phyloP scores from a whole-genome alignment of 805 yeast genomes.

The Saturnispora sanitii region DNA sequence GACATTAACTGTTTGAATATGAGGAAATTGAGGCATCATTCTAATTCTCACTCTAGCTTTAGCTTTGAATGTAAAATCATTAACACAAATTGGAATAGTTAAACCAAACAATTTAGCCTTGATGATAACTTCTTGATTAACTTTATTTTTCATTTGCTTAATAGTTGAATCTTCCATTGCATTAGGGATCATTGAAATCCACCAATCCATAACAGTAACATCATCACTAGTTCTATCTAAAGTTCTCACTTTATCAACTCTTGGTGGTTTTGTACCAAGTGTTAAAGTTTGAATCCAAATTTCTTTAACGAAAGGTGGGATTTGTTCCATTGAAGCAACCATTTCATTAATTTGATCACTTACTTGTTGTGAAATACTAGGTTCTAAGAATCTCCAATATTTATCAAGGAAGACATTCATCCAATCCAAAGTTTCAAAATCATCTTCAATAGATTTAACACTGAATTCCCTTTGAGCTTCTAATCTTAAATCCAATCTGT shows the following conservation, averaged over 20 bases:
- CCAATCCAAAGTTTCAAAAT: conserved; percentile 95
- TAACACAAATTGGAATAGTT: conserved; percentile 68
- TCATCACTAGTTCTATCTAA: conserved; percentile 84
- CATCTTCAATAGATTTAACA: conserved; percentile 71
- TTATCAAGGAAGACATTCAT: conserved; percentile 78
- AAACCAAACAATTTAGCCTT: conserved; percentile 78
- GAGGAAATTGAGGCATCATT: conserved; percentile 88
- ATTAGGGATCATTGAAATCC: conserved; percentile 85
- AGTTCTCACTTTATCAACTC: conserved; percentile 84
- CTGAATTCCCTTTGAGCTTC: conserved; percentile 81
- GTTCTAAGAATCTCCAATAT: conserved; percentile 88
- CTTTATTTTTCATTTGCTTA: conserved; percentile 75
- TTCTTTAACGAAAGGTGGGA: conserved; percentile 75
- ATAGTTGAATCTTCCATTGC: conserved; percentile 73
- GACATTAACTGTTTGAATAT: conserved; percentile 81
- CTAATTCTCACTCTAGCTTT: conserved; percentile 72
- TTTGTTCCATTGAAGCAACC: conserved; percentile 55
- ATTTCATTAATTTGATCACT: conserved; percentile 79
- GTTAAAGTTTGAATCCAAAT: conserved; percentile 85
- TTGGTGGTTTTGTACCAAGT: conserved; percentile 90
- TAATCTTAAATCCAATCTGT: conserved; percentile 66
- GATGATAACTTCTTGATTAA: conserved; percentile 71
- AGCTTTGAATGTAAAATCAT: conserved; percentile 69
- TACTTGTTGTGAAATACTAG: conserved; percentile 76
- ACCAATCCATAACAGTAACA: conserved; percentile 97